Base-by-base conservation (phyloP, 2,329 filamentous ascomycete species). In the Fusarium begoniae region DNA sequence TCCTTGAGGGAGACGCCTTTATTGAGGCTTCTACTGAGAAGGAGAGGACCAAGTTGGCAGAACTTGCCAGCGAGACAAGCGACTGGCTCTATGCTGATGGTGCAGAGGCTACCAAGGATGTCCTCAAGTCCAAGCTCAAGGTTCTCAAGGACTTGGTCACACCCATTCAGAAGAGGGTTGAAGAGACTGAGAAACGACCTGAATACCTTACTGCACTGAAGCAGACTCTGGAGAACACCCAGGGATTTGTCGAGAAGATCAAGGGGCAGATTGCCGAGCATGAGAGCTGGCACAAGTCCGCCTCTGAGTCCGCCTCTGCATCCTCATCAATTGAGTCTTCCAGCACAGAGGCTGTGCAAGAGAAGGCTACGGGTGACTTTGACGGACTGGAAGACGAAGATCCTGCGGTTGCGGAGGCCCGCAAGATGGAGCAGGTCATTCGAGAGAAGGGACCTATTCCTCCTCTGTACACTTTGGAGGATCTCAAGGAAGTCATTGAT, bases 31-130 rank as follows among this genome's bases (percentile, higher is more conserved):
- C 95, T 38, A 96, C 92, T 15, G 85, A 90, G 8, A 87, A 89
- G 26, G 89, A 95, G 79, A 90, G 94, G 53, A 81, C 87, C 12
- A 83, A 84, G n/a, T 87, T 98, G 18, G 89, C 92, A 76, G 85
- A 90, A 69, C 91, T 91, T 78, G 87, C 94, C 44, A 88, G 89
- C 69, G 89, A 90, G 55, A 89, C 91, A 28, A 93, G 93, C 77
- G 95, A 98, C 17, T 99, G 96, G 96, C 90, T 99, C 68, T 96
- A 98, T 80, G 93, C 90, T 22, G 95, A 95, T 53, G 94, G 96
- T 63, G 88, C 89, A 22, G 91, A 95, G 55, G 95, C 96, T 9
- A 87, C 89, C 41, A 91, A 91, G 66, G 90, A 93, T 7, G 90
- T 92, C 54, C 89, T 99, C 78, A 93, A 92, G 81, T 87, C 89